Percentiles rank a stretch among this genome's conserved stretches.
These are phyloP conservation scores for Russula brevipes DNA, from an alignment of 768 basidiomycete genomes.

Conservation along the genomic window DNA sequence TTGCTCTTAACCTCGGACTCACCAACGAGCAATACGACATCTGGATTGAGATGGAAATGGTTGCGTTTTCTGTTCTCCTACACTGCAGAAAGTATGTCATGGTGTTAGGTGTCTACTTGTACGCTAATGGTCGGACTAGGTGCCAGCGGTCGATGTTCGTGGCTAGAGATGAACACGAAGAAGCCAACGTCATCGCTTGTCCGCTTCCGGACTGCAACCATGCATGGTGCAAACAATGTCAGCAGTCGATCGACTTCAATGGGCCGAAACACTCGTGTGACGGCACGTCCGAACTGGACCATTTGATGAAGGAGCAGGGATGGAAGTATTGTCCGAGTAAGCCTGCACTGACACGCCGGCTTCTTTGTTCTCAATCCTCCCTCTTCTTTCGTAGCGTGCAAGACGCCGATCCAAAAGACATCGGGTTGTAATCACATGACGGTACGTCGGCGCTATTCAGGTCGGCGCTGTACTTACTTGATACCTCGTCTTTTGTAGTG, in stretches of 20 bases:
- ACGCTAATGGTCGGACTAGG: conserved; percentile 11
- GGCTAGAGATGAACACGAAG: conserved; percentile 30
- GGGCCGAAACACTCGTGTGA: conserved; percentile 32
- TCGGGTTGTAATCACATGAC: conserved; percentile 58
- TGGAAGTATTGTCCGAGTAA: conserved; percentile 36
- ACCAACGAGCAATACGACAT: conserved; percentile 38
- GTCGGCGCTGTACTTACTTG: not conserved
- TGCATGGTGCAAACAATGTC: conserved; percentile 35
- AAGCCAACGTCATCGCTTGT: conserved; percentile 27
- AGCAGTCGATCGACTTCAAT: conserved; percentile 26
- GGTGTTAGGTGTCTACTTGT: not conserved
- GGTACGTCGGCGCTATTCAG: conserved; percentile 33
- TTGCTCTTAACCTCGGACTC: conserved; percentile 45
- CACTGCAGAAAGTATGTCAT: conserved; percentile 45
- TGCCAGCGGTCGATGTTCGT: conserved; percentile 28
- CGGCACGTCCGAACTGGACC: conserved; percentile 32
- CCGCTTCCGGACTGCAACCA: conserved; percentile 31
- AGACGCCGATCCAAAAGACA: conserved; percentile 47
- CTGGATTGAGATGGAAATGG: conserved; percentile 46
- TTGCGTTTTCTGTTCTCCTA: conserved; percentile 39
- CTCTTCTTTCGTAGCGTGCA: conserved; percentile 36
- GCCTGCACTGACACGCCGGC: not conserved
- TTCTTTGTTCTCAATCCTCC: not conserved
- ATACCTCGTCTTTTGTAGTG: conserved; percentile 36
- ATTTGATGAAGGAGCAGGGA: conserved; percentile 30